Conservation (phyloP, 2,329 filamentous ascomycete species). For the Aspergillus ibericus region DNA sequence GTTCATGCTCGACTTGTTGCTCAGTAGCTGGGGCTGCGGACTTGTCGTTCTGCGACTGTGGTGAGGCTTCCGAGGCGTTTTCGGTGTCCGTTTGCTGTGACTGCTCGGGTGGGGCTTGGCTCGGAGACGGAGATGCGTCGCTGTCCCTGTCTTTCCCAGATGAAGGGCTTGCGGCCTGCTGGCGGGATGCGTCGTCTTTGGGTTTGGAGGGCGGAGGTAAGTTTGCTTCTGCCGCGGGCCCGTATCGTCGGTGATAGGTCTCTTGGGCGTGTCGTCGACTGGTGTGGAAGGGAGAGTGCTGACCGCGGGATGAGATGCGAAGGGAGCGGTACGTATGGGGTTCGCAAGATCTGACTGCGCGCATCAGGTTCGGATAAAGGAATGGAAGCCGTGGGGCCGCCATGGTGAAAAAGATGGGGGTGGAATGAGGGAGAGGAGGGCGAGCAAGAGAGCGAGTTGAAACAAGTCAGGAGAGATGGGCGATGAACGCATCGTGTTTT, state of each 20-base stretch:
- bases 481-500: constrained; percentile 15
- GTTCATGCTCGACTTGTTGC: constrained; percentile 22
- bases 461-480: not conserved
- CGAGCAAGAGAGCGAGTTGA: not conserved
- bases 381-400: constrained; percentile 64
- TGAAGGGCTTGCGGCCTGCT: constrained; percentile 14
- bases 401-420: constrained; percentile 47
- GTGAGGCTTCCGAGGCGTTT: constrained; percentile 12
- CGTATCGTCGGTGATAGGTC: constrained; percentile 47
- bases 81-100: constrained; percentile 14
- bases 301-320: constrained; percentile 33
- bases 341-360: constrained; percentile 53
- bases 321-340: constrained; percentile 46
- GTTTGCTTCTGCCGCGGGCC: constrained; percentile 45
- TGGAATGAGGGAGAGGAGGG: constrained; percentile 13
- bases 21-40: not conserved
- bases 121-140: not conserved
- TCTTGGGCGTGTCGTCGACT: constrained; percentile 37
- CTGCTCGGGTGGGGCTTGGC: constrained; percentile 17
- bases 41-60: constrained; percentile 16
- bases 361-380: constrained; percentile 67
- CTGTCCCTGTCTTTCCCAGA: constrained; percentile 13
- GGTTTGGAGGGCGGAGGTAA: constrained; percentile 40
- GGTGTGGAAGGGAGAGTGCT: constrained; percentile 39
- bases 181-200: constrained; percentile 23